Evolutionary conservation across 768 basidiomycete genomes (phyloP), one percentile per base, ranked within the genome.

Genomic region (Coprinellus micaceus): DNA sequence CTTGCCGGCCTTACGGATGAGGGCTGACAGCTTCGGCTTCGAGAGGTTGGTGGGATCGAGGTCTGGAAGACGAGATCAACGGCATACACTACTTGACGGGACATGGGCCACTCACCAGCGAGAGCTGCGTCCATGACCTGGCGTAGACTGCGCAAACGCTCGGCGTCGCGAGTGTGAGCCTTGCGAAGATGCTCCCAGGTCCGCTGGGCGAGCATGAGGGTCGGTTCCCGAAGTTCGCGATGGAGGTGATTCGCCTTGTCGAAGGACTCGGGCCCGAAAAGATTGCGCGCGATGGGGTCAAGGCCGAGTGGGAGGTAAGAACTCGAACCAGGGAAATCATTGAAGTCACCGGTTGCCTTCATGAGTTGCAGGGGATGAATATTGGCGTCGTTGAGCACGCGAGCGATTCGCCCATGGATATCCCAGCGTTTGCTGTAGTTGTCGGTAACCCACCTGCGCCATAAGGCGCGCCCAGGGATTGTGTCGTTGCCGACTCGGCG

Each of bases 401-500:
- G 12, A 7, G 44, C 40, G 17, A 66, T 63, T 3, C 25, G 56
- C 2, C 24, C 33, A 15, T 66, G 58, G 1, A 60, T 57, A 1
- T 57, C 44, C 28, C 54, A 26, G 0, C 45, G 3, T 12, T 45
- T 53, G 53, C 59, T 22, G 11, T 45, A 66, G n/a, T 29, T 3
- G 2, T 6, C 1, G 1, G n/a, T 58, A n/a, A 63, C 56, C 48
- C 55, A 61, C 6, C 52, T 29, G 12, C 55, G 10, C 56, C 57
- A 66, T 0, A 46, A 17, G 9, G 54, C 52, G 11, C 60, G 56
- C 25, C 65, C 65, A 17, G 63, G 63, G 12, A 43, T 43, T 19
- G 58, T 40, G n/a, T 24, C 54, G 1, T 50, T 29, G 4, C 46
- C 46, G 2, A 30, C 13, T 29, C 15, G 9, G n/a, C 33, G 25